Percentiles rank a stretch among this genome's conserved stretches.
These are phyloP conservation scores for Leccinum angustisporum DNA, from an alignment of 1,284 basidiomycete genomes.

Conservation along the genomic window DNA sequence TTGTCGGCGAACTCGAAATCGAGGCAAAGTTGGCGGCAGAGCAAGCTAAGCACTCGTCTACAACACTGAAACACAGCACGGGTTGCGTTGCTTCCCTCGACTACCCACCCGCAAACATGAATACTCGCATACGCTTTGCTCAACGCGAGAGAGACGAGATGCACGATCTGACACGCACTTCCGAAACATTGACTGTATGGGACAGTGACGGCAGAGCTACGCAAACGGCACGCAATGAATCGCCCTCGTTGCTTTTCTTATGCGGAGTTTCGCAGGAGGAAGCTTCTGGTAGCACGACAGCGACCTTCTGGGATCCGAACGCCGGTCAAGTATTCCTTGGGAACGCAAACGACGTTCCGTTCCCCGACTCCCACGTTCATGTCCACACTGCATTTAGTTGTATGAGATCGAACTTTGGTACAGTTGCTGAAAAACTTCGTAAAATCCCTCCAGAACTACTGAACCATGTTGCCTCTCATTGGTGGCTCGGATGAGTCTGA, in stretches of 20 bases:
- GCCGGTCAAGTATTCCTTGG: slow-evolving; percentile 73
- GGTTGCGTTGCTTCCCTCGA: background rate
- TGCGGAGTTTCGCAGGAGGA: slow-evolving; percentile 19
- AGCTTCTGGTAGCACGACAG: slow-evolving; percentile 37
- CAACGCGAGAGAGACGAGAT: slow-evolving; percentile 87
- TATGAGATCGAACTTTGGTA: too few relatives aligned
- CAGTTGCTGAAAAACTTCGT: background rate
- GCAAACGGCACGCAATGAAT: slow-evolving; percentile 17
- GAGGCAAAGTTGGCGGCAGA: slow-evolving; percentile 19
- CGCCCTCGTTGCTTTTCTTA: background rate
- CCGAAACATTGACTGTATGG: slow-evolving; percentile 31
- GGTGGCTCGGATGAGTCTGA: too few relatives aligned
- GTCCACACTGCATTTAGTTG: too few relatives aligned
- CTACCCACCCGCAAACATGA: slow-evolving; percentile 3
- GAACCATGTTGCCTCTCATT: background rate
- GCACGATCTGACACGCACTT: slow-evolving; percentile 71
- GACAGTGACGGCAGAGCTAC: slow-evolving; percentile 9
- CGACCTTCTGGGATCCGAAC: slow-evolving; percentile 50
- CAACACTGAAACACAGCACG: background rate
- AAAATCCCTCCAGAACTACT: background rate
- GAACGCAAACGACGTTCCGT: slow-evolving; percentile 76
- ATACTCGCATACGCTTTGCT: slow-evolving; percentile 47
- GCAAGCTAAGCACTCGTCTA: background rate
- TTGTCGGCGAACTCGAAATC: slow-evolving; percentile 25
- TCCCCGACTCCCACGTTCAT: background rate